Evolutionary conservation across 306 rosid species (phyloP), one percentile per base, ranked within the genome.

Genomic region (Quercus engelmannii): DNA sequence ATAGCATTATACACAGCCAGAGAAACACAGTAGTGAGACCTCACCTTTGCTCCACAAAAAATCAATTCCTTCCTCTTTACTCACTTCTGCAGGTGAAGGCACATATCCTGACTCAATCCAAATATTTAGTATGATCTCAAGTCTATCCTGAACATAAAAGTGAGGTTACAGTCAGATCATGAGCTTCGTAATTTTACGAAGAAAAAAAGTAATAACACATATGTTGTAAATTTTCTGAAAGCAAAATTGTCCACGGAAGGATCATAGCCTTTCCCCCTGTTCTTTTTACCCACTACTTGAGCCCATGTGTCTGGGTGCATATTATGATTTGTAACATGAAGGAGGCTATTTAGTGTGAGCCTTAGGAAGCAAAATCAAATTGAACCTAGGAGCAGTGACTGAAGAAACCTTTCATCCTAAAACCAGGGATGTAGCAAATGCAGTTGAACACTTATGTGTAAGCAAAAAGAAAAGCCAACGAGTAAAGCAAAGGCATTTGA

Each of bases 81-180:
- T 92, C 75, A 89, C 93, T 83, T 92, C 97, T 81, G 94, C 93
- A 55, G 98, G 97, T 11, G 92, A 74, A 68, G 94, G 96, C 83
- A 92, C 91, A 18, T 85, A 81, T 74, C 97, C 91, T 17, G 41
- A 75, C 85, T 89, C 94, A 71, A 94, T 83, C 97, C 98, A 94
- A 67, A 86, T 88, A 83, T 78, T 88, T 80, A 92, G 81, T 82
- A 92, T 81, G 78, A 91, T 88, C 89, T 92, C 97, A 81, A 94
- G 93, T 87, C 98, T 89, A 91, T 92, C 98, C 98, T 94, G 89
- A 78, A 77, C 81, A 82, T 28, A 81, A 74, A 55, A 78, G 77
- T 2, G 49, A n/a, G 5, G n/a, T 6, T 30, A 28, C 9, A 11
- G 3, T 69, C 38, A 74, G 70, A 57, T 0, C 17, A 6, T 56